Conservation (phyloP, 805 yeast species). For the Kodamaea fukazawae region DNA sequence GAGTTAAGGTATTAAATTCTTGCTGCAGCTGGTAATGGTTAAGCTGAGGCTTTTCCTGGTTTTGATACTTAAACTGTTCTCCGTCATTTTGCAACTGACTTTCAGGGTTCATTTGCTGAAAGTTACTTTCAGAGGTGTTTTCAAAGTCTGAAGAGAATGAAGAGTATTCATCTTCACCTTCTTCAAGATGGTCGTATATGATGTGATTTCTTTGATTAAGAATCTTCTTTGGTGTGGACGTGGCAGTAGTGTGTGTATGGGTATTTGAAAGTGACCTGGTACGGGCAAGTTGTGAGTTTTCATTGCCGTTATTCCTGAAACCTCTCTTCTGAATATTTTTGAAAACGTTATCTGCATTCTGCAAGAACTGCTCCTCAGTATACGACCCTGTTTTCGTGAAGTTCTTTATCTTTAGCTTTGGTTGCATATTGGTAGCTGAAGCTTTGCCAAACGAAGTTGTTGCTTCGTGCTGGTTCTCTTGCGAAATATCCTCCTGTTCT, state of each 20-base stretch:
- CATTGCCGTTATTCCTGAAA: slow-evolving; percentile 12
- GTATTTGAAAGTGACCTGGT: slow-evolving; percentile 13
- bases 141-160: slow-evolving; percentile 34
- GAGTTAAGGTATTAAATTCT: slow-evolving; percentile 1
- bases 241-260: slow-evolving; percentile 27
- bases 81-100: not conserved
- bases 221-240: slow-evolving; percentile 38
- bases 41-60: not conserved
- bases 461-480: too few relatives aligned
- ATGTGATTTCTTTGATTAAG: not conserved
- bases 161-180: slow-evolving; percentile 23
- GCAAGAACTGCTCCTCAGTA: slow-evolving; percentile 35
- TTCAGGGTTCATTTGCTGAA: slow-evolving; percentile 13
- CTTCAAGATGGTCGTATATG: not conserved
- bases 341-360: slow-evolving; percentile 39
- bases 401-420: slow-evolving; percentile 28
- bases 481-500: too few relatives aligned
- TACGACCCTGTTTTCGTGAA: slow-evolving; percentile 31
- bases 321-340: slow-evolving; percentile 39
- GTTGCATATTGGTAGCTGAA: slow-evolving; percentile 6
- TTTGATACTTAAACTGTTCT: not conserved
- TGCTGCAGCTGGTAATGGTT: not conserved
- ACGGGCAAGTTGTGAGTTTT: not conserved
- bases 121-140: slow-evolving; percentile 13
- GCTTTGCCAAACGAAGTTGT: too few relatives aligned